Evolutionary conservation across 2,329 filamentous ascomycete species (phyloP).

Genomic region (Cladophialophora immunda): DNA sequence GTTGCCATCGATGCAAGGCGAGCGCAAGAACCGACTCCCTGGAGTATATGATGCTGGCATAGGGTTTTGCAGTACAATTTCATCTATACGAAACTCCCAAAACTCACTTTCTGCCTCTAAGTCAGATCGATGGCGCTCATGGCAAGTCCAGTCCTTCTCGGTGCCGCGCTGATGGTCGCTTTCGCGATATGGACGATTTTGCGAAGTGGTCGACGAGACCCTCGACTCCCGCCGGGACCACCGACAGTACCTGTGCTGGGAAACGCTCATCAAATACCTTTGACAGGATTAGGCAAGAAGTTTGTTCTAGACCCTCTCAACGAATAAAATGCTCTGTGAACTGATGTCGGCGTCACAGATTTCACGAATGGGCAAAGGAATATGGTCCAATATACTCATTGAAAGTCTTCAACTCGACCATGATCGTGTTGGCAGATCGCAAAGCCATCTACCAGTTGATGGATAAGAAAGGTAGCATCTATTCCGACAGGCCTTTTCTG

Average conservation of each 20-base stretch:
- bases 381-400: slow-evolving; percentile 54
- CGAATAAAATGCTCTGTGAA: too few species aligned
- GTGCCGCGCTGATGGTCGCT: background rate
- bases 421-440: slow-evolving; percentile 53
- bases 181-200: slow-evolving; percentile 10
- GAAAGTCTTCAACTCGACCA: slow-evolving; percentile 52
- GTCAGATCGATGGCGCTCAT: slow-evolving; percentile 5
- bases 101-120: background rate
- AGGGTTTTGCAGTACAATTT: too few species aligned
- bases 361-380: slow-evolving; percentile 53
- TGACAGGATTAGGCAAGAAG: slow-evolving; percentile 45
- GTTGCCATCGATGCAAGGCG: too few species aligned
- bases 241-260: slow-evolving; percentile 57
- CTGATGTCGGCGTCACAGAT: slow-evolving; percentile 32
- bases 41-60: too few species aligned
- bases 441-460: slow-evolving; percentile 52
- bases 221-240: slow-evolving; percentile 45
- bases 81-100: too few species aligned
- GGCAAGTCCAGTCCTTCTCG: background rate
- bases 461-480: slow-evolving; percentile 55
- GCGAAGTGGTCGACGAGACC: slow-evolving; percentile 27
- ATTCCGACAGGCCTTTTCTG: slow-evolving; percentile 51
- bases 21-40: too few species aligned
- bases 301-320: too few species aligned
- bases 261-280: slow-evolving; percentile 56